Conservation (phyloP, 257 asterid species). For the Euphrasia confusa region DNA sequence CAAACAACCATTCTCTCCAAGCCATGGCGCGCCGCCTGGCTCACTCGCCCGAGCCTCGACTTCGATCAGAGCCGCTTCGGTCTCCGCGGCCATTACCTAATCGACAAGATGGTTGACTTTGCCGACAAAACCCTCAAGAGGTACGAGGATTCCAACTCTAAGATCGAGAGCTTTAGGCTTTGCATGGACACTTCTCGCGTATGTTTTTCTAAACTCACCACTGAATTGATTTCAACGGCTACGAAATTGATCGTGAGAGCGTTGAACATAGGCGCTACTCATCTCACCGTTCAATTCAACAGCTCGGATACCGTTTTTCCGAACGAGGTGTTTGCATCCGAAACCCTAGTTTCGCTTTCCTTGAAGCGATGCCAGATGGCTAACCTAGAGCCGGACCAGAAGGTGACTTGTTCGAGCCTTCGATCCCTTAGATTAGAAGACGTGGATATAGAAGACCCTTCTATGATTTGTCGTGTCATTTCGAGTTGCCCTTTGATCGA, state of each 20-base stretch:
- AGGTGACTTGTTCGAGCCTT: background rate
- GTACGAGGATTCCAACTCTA: background rate
- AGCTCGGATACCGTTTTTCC: background rate
- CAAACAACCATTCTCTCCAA: background rate
- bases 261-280: constrained; percentile 9
- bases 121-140: background rate
- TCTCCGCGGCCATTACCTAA: too few relatives aligned
- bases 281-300: background rate
- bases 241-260: background rate
- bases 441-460: background rate
- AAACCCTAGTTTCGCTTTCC: background rate
- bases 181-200: background rate
- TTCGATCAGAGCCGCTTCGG: background rate
- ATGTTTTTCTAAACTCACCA: too few relatives aligned
- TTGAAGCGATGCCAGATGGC: background rate
- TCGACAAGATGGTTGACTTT: background rate
- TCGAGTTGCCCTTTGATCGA: constrained; percentile 25
- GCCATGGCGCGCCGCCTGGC: background rate
- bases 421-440: background rate
- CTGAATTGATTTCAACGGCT: too few relatives aligned
- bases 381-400: background rate
- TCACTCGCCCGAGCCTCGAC: background rate
- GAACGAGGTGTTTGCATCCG: constrained; percentile 6
- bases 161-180: constrained; percentile 4
- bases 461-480: constrained; percentile 6